Evolutionary conservation across 345 rosid species (phyloP).

Genomic region (Lenwebbia sp.): DNA sequence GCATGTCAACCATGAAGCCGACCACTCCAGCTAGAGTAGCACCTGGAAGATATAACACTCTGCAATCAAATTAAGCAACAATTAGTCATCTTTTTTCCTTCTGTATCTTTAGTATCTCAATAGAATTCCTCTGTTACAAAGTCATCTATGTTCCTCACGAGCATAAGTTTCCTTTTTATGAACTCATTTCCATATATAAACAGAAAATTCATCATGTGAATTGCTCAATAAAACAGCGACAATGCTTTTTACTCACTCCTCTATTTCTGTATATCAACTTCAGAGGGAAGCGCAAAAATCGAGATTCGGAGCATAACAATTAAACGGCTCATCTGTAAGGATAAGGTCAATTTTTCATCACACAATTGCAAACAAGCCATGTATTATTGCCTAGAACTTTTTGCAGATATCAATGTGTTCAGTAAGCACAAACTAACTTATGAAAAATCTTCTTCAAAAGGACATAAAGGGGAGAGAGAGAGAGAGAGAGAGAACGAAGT

Average conservation of each 20-base stretch:
- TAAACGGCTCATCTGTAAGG: not conserved
- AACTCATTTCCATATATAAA: not conserved
- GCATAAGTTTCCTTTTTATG: not conserved
- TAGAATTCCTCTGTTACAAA: not conserved
- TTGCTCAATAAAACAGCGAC: not conserved
- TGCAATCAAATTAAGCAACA: constrained; percentile 15
- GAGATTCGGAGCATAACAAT: not conserved
- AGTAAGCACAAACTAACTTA: not conserved
- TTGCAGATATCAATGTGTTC: not conserved
- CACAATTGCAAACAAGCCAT: not conserved
- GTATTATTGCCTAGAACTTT: not conserved
- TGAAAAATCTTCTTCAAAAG: not conserved
- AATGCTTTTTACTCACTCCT: not conserved
- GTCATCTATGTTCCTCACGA: not conserved
- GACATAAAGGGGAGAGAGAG: not conserved
- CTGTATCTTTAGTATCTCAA: not conserved
- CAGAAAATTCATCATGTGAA: not conserved
- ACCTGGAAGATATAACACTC: constrained; percentile 63
- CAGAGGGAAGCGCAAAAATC: not conserved
- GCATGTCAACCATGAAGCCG: constrained; percentile 62
- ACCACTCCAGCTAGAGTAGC: constrained; percentile 53
- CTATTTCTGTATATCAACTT: not conserved
- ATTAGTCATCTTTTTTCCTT: not conserved
- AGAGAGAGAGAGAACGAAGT: no score
- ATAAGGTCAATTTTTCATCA: not conserved